Evolutionary conservation across 495 filamentous ascomycete genomes (phyloP).

Genomic region (Letharia lupina): DNA sequence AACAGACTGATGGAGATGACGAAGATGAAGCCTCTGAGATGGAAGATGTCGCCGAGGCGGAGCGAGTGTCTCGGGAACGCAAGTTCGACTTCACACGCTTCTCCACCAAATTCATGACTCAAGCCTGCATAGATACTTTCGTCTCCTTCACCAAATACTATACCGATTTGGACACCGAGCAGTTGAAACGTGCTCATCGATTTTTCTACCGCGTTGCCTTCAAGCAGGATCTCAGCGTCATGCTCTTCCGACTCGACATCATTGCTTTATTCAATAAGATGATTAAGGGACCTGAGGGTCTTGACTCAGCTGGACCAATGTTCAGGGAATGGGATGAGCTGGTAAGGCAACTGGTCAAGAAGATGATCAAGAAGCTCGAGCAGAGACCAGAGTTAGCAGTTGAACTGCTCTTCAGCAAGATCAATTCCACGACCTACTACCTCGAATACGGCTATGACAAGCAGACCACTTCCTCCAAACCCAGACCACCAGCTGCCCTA

Average conservation of each 20-base stretch:
- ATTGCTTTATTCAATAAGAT: conserved; percentile 80
- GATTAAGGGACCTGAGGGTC: conserved; percentile 79
- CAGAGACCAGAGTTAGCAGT: conserved; percentile 74
- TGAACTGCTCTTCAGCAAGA: conserved; percentile 92
- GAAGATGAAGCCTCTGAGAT: conserved; percentile 55
- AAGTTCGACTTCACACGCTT: conserved; percentile 93
- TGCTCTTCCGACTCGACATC: conserved; percentile 86
- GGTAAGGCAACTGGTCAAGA: conserved; percentile 68
- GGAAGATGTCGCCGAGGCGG: conserved; percentile 63
- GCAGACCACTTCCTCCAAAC: conserved; percentile 53
- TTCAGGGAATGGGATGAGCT: conserved; percentile 92
- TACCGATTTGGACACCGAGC: conserved; percentile 65
- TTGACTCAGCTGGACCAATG: conserved; percentile 52
- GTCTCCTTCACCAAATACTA: conserved; percentile 73
- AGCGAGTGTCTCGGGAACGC: conserved; percentile 63
- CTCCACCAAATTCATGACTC: conserved; percentile 66
- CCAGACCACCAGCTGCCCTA: conserved; percentile 62
- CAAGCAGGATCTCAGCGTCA: conserved; percentile 80
- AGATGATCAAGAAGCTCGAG: conserved; percentile 68
- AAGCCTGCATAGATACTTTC: conserved; percentile 84
- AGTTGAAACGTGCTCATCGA: conserved; percentile 87
- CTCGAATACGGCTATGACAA: conserved; percentile 86
- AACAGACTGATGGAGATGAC: conserved; percentile 33
- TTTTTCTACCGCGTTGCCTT: conserved; percentile 94
- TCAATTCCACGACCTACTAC: conserved; percentile 70